Evolutionary conservation across 352 stramenopile species (phyloP).

Genomic region (Plasmopara halstedii): DNA sequence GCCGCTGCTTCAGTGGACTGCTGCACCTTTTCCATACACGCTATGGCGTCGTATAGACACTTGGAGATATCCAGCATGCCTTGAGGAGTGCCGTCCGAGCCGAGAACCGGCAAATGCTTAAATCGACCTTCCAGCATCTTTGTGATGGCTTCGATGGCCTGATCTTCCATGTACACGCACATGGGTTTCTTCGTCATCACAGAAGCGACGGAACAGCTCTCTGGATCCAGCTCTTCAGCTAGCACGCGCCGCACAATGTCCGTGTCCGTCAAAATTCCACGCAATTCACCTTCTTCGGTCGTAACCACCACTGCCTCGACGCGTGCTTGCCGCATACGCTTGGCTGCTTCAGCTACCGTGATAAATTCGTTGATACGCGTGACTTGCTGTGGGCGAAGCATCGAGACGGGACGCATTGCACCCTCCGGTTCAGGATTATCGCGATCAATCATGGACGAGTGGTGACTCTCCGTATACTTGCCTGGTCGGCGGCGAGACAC

Average conservation of each 20-base stretch:
- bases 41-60: conserved; percentile 84
- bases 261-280: conserved; percentile 81
- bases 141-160: conserved; percentile 79
- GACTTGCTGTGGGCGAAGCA: conserved; percentile 69
- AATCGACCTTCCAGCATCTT: conserved; percentile 86
- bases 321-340: conserved; percentile 72
- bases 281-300: conserved; percentile 70
- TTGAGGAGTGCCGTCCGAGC: conserved; percentile 54
- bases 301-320: conserved; percentile 84
- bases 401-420: conserved; percentile 67
- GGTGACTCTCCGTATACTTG: conserved; percentile 31
- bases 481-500: conserved; percentile 29
- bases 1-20: conserved; percentile 74
- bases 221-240: conserved; percentile 72
- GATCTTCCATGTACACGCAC: conserved; percentile 75
- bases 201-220: conserved; percentile 64
- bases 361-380: conserved; percentile 85
- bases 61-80: conserved; percentile 89
- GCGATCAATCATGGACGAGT: conserved; percentile 38
- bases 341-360: conserved; percentile 73
- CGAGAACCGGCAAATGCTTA: conserved; percentile 81
- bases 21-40: conserved; percentile 81
- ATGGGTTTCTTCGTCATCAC: conserved; percentile 83
- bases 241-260: conserved; percentile 81
- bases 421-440: conserved; percentile 47